These are phyloP conservation scores for Fraxinus floribunda DNA, from an alignment of 305 asterid species.

Conservation along the genomic window DNA sequence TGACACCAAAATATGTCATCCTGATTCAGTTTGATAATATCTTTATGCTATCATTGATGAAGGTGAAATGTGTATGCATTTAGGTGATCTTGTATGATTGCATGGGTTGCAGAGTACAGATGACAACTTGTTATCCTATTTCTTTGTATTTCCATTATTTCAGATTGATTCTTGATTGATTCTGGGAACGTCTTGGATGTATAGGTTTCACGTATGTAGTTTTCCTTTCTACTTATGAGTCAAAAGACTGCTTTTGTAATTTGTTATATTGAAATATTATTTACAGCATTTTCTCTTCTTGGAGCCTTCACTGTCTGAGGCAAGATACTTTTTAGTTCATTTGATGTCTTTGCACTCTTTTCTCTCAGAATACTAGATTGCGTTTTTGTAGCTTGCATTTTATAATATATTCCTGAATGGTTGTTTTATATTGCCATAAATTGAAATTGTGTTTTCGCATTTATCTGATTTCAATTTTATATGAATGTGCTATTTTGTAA, in stretches of 20 bases:
- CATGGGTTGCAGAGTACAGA: neutral
- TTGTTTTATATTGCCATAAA: neutral
- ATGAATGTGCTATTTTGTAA: constrained; percentile 18
- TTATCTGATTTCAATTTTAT: constrained; percentile 18
- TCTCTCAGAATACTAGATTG: neutral
- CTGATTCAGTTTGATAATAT: neutral
- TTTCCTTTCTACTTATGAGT: neutral
- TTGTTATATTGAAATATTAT: neutral
- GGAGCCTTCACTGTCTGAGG: constrained; percentile 13
- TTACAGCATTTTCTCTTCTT: neutral
- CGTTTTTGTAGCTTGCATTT: neutral
- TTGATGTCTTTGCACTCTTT: neutral
- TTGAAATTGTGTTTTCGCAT: neutral
- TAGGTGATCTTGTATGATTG: neutral
- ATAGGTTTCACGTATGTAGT: neutral
- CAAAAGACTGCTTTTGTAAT: neutral
- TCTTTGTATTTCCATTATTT: neutral
- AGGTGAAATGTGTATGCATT: neutral
- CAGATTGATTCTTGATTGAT: neutral
- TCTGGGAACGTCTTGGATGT: neutral
- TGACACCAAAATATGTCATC: neutral
- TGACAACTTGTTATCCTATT: neutral
- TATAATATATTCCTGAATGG: neutral
- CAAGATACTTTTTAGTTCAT: neutral
- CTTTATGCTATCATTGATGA: neutral